phyloP scores from a whole-genome alignment of 805 yeast species.

The Barnettozyma populi region DNA sequence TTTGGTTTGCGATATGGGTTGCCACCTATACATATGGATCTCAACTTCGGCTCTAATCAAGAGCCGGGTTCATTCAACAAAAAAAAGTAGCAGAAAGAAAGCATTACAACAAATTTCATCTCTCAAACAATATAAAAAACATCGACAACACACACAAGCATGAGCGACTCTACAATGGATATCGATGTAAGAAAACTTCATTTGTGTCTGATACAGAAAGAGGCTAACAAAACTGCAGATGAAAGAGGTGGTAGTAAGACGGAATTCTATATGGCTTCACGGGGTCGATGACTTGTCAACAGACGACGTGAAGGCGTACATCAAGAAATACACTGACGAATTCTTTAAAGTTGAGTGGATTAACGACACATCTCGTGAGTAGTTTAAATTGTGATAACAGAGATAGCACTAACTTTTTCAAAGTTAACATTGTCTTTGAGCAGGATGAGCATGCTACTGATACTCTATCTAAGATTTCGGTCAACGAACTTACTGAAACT shows the following conservation, averaged over 20 bases:
- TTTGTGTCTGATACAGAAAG: neutral
- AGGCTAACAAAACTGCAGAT: neutral
- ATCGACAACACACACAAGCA: neutral
- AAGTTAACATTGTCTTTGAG: slow-evolving; percentile 24
- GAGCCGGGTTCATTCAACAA: too few relatives aligned
- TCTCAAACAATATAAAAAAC: too few relatives aligned
- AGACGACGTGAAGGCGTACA: slow-evolving; percentile 16
- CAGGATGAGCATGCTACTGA: slow-evolving; percentile 15
- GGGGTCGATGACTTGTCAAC: slow-evolving; percentile 27
- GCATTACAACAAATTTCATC: too few relatives aligned
- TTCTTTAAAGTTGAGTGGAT: slow-evolving; percentile 25
- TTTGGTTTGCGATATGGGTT: neutral
- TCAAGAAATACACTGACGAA: slow-evolving; percentile 14
- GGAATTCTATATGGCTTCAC: slow-evolving; percentile 18
- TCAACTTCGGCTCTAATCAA: neutral
- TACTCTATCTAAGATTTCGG: slow-evolving; percentile 12
- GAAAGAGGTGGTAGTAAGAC: slow-evolving; percentile 15
- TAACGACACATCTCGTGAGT: slow-evolving; percentile 22
- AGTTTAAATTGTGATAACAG: neutral
- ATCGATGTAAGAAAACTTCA: slow-evolving; percentile 15
- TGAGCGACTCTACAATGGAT: slow-evolving; percentile 12
- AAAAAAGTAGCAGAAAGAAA: too few relatives aligned
- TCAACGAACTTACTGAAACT: slow-evolving; percentile 2
- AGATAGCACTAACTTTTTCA: slow-evolving; percentile 1
- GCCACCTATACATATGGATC: too few relatives aligned